Conservation (phyloP, 1,284 basidiomycete species). For the Cutaneotrichosporon cutaneum region DNA sequence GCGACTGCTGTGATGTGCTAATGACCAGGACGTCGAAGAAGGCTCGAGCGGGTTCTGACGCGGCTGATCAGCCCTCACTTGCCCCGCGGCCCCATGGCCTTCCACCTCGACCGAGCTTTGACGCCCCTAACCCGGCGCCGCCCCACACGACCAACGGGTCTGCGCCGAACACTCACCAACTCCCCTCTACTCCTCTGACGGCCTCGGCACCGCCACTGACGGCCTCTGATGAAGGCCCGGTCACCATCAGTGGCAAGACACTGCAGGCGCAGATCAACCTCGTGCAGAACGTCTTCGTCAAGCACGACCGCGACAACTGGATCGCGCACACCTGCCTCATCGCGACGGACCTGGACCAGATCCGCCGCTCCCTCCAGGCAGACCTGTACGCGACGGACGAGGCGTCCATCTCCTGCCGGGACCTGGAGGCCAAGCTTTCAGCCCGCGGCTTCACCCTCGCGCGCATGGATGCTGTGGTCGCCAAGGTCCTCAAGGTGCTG, state of each 20-base stretch:
- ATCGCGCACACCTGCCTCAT: conserved; percentile 50
- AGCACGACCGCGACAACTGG: conserved; percentile 45
- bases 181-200: conserved; percentile 35
- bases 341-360: conserved; percentile 43
- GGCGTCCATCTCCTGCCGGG: conserved; percentile 35
- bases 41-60: conserved; percentile 15
- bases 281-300: conserved; percentile 36
- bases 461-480: conserved; percentile 43
- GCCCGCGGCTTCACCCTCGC: conserved; percentile 33
- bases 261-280: conserved; percentile 37
- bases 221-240: conserved; percentile 12
- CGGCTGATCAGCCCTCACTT: conserved; percentile 5
- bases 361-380: conserved; percentile 39
- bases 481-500: conserved; percentile 47
- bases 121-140: conserved; percentile 14
- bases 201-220: conserved; percentile 24
- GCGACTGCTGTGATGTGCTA: not conserved
- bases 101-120: conserved; percentile 3
- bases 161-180: conserved; percentile 1
- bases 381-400: conserved; percentile 47
- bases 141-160: conserved; percentile 7
- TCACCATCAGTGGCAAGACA: conserved; percentile 38
- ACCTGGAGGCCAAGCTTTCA: conserved; percentile 34
- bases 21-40: conserved; percentile 12
- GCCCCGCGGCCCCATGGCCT: not conserved